phyloP scores from a whole-genome alignment of 23 red algal species.

The Gracilaria gracilis region DNA sequence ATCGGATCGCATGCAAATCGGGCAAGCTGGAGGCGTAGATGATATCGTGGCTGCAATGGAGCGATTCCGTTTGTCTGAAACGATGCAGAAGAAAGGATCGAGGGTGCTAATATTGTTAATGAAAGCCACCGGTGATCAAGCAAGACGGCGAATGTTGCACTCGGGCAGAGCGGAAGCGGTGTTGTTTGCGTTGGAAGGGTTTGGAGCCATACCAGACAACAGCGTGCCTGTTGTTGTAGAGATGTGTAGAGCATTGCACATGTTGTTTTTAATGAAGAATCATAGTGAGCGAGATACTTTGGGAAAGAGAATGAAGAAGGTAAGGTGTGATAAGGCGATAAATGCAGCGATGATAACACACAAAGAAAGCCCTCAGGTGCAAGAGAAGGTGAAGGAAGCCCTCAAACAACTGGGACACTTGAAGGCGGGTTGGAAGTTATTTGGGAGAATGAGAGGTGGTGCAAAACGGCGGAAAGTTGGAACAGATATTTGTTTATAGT shows the following conservation, averaged over 20 bases:
- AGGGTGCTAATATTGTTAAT: constrained; percentile 58
- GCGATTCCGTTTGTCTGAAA: constrained; percentile 51
- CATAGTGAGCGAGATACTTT: constrained; percentile 57
- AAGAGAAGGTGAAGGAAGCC: constrained; percentile 49
- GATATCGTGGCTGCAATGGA: constrained; percentile 76
- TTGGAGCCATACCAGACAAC: constrained; percentile 52
- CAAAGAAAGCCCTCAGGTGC: constrained; percentile 30
- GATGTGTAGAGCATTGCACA: constrained; percentile 37
- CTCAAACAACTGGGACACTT: constrained; percentile 44
- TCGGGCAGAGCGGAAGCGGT: constrained; percentile 57
- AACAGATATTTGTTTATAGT: constrained; percentile 28
- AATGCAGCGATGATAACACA: constrained; percentile 64
- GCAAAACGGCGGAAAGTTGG: constrained; percentile 29
- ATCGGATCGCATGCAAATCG: constrained; percentile 65
- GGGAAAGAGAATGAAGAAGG: constrained; percentile 57
- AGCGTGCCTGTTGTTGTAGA: constrained; percentile 55
- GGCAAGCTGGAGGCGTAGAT: constrained; percentile 61
- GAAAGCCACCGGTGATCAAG: constrained; percentile 67
- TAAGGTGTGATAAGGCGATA: constrained; percentile 65
- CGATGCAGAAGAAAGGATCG: constrained; percentile 64
- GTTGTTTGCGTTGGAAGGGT: constrained; percentile 67
- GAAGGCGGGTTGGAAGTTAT: constrained; percentile 44
- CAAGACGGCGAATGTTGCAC: constrained; percentile 58
- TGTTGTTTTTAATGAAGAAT: constrained; percentile 73
- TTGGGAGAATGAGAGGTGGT: constrained; percentile 54